Conservation (phyloP, 306 rosid genomes). For the Dalbergia oliveri region DNA sequence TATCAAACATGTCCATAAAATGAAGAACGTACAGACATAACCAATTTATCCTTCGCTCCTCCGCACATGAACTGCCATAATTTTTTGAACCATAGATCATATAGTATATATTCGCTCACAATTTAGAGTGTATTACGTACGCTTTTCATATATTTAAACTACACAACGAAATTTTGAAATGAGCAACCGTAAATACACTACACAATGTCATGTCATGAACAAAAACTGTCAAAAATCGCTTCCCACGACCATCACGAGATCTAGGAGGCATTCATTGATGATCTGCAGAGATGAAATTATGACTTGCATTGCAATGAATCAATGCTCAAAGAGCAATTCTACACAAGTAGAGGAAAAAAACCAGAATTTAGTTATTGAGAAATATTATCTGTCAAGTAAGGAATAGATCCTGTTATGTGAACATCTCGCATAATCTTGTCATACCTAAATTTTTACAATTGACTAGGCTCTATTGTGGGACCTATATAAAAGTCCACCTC, state of each 20-base stretch:
- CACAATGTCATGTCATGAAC: neutral
- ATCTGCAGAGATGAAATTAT: neutral
- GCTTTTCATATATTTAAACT: neutral
- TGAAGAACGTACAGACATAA: neutral
- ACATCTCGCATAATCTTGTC: no score
- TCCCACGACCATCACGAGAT: slow-evolving; percentile 17
- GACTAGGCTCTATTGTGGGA: no score
- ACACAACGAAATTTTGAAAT: neutral
- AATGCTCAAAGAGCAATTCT: neutral
- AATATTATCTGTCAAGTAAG: no score
- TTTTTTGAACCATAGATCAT: slow-evolving; percentile 49
- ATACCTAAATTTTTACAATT: no score
- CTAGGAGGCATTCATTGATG: slow-evolving; percentile 16
- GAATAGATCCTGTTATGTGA: no score
- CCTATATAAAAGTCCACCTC: no score
- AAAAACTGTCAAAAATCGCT: neutral
- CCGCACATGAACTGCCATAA: slow-evolving; percentile 46
- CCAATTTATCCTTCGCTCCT: slow-evolving; percentile 49
- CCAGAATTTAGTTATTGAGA: neutral
- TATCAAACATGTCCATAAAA: neutral
- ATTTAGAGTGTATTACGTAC: neutral
- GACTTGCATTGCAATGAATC: slow-evolving; percentile 12
- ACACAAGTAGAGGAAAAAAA: neutral
- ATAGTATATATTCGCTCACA: neutral
- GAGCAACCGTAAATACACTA: neutral